A percentile compares a stretch with the other conserved stretches of the same genome.
Conservation (phyloP, 2,329 filamentous ascomycete genomes). For the Pezicula radicicola region DNA sequence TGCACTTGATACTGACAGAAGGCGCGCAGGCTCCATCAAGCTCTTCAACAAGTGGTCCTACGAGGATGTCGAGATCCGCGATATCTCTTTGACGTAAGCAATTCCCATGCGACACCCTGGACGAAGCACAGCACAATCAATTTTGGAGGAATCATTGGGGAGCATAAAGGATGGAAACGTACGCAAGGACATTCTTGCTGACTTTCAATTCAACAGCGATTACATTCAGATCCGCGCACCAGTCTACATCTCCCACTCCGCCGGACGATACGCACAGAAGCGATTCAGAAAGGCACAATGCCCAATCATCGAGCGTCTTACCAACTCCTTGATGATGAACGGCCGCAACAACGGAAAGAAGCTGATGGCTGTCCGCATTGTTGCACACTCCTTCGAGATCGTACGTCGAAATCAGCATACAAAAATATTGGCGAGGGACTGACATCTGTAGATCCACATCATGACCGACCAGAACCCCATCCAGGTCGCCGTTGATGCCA, state of each 20-base stretch:
- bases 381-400: conserved; percentile 99
- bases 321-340: conserved; percentile 99
- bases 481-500: conserved; percentile 98
- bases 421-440: conserved; percentile 8
- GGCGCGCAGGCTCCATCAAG: conserved; percentile 56
- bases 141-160: conserved; percentile 1
- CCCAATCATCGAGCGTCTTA: conserved; percentile 99
- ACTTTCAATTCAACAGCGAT: conserved; percentile 61
- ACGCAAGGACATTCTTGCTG: not conserved
- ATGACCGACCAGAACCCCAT: conserved; percentile 99
- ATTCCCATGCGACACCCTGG: conserved; percentile 16
- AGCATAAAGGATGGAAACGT: not conserved
- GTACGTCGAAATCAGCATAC: conserved; percentile 56
- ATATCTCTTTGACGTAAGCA: conserved; percentile 99
- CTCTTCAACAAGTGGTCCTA: conserved; percentile 98
- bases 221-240: conserved; percentile 99
- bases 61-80: conserved; percentile 98
- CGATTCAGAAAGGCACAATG: conserved; percentile 99
- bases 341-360: conserved; percentile 99
- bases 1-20: no score
- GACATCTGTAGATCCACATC: conserved; percentile 80
- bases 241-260: conserved; percentile 98
- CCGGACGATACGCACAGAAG: conserved; percentile 98
- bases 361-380: conserved; percentile 99
- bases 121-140: conserved; percentile 18